phyloP scores from a whole-genome alignment of 192 early-diverging fungal species.

The Phlyctochytrium bullatum region DNA sequence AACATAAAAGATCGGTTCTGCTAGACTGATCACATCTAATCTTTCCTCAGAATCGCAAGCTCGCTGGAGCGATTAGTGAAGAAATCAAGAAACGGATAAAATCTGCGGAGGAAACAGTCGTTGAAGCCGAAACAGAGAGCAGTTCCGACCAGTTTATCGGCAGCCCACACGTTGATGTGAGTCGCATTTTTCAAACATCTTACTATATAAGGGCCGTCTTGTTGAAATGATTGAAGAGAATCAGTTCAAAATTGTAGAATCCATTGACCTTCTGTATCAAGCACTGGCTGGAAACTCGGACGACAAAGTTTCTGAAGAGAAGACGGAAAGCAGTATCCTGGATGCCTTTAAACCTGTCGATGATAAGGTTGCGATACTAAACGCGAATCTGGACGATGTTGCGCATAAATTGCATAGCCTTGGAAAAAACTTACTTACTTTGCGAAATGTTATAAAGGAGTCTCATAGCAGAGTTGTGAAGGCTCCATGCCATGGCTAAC shows the following conservation, averaged over 20 bases:
- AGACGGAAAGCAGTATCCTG: background rate
- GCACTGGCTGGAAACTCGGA: constrained; percentile 20
- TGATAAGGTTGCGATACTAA: constrained; percentile 19
- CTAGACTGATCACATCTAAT: too few relatives aligned
- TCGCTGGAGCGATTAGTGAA: too few relatives aligned
- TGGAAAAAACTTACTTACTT: background rate
- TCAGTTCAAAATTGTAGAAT: constrained; percentile 55
- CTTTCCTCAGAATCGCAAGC: too few relatives aligned
- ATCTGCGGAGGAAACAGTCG: too few relatives aligned
- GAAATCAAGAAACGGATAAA: too few relatives aligned
- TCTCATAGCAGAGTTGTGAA: background rate
- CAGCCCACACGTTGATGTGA: too few relatives aligned
- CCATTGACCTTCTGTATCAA: constrained; percentile 40
- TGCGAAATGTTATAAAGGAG: background rate
- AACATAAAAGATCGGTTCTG: background rate
- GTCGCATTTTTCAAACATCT: too few relatives aligned
- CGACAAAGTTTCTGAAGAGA: constrained; percentile 6
- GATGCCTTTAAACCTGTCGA: constrained; percentile 20
- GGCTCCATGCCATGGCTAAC: background rate
- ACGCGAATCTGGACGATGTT: constrained; percentile 13
- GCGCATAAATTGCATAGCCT: background rate
- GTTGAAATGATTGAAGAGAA: constrained; percentile 44
- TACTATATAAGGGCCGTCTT: too few relatives aligned
- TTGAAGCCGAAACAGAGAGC: too few relatives aligned
- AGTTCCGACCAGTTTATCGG: too few relatives aligned